Conservation (phyloP, 768 basidiomycete genomes). For the Boletus subcaerulescens region DNA sequence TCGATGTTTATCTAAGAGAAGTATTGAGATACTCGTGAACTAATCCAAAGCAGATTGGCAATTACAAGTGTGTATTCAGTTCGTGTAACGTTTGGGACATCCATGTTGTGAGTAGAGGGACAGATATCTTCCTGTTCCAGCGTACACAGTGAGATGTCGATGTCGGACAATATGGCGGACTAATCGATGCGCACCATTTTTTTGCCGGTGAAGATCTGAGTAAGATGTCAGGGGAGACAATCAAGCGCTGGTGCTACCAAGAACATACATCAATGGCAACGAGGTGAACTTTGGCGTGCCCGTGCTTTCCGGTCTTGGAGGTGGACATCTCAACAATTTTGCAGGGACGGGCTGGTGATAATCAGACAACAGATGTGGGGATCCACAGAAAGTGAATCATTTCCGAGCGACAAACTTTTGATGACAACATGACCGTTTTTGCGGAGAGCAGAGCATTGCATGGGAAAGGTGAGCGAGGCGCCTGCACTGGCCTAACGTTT, state of each 20-base stretch:
- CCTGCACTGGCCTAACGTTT: slow-evolving; percentile 59
- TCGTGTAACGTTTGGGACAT: slow-evolving; percentile 91
- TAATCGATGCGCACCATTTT: slow-evolving; percentile 65
- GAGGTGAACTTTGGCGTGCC: slow-evolving; percentile 99
- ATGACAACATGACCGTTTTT: slow-evolving; percentile 95
- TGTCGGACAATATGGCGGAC: neutral
- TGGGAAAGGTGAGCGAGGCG: slow-evolving; percentile 77
- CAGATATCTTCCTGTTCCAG: slow-evolving; percentile 79
- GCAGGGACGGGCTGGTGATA: slow-evolving; percentile 75
- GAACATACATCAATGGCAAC: slow-evolving; percentile 89
- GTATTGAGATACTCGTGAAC: slow-evolving; percentile 1
- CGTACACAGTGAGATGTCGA: slow-evolving; percentile 7
- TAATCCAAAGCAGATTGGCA: slow-evolving; percentile 3
- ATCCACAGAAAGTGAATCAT: neutral
- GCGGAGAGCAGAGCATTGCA: slow-evolving; percentile 96
- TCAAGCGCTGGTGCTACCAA: neutral
- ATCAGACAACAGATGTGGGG: slow-evolving; percentile 4
- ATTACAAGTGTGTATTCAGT: slow-evolving; percentile 87
- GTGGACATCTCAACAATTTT: slow-evolving; percentile 99
- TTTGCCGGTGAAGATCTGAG: slow-evolving; percentile 96
- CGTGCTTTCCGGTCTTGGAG: slow-evolving; percentile 99
- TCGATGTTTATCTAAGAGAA: slow-evolving; percentile 74
- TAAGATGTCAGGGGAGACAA: neutral
- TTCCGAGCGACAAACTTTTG: slow-evolving; percentile 52
- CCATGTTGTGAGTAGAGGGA: slow-evolving; percentile 99